Evolutionary conservation across 1,284 basidiomycete genomes (phyloP), one percentile per base, ranked within the genome.

Genomic region (Ceratobasidium sp.): DNA sequence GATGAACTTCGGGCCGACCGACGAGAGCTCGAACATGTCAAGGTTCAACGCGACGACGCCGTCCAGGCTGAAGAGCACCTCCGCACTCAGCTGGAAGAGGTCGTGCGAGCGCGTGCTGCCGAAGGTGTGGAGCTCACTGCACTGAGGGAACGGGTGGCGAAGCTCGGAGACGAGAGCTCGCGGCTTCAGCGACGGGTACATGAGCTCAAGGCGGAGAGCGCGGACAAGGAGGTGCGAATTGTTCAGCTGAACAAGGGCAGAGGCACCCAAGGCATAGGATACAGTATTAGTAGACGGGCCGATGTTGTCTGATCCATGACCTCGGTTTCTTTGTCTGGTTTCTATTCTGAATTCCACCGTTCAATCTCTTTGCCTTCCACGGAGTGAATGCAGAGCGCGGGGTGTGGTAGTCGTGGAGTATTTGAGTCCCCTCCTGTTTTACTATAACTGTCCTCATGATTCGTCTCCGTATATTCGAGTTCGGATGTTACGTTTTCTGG

Each of bases 191-290:
- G 83, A 62, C 89, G 92, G 75, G 84, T 94, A 11, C 88, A 90
- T 55, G 85, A 87, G 32, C 80, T 96, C 70, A 89, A 93, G 79
- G 87, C 91, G 74, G 90, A 93, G 79, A 95, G 92, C 76, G 90
- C 94, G 9, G 88, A 89, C 76, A 92, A 91, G 82, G 94, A 96
- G 75, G 86, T 96, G 50, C 89, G 89, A 76, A 85, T 96, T 30
- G 83, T 88, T n/a, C 91, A 92, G 77, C 80, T 93, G 62, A 85
- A 85, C 72, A 91, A 91, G 79, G 86, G 23, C 41, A 13, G 66
- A 58, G 35, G 66, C 38, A 14, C 28, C 41, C 66, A 70, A 70
- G 66, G 54, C 54, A 47, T 70, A 58, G n/a, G 54, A 47, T 30
- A 30, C n/a, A n/a, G n/a, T n/a, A n/a, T 21, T 23, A 11, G 11